phyloP scores from a whole-genome alignment of 2,329 filamentous ascomycete genomes.

The Scedosporium apiospermum region DNA sequence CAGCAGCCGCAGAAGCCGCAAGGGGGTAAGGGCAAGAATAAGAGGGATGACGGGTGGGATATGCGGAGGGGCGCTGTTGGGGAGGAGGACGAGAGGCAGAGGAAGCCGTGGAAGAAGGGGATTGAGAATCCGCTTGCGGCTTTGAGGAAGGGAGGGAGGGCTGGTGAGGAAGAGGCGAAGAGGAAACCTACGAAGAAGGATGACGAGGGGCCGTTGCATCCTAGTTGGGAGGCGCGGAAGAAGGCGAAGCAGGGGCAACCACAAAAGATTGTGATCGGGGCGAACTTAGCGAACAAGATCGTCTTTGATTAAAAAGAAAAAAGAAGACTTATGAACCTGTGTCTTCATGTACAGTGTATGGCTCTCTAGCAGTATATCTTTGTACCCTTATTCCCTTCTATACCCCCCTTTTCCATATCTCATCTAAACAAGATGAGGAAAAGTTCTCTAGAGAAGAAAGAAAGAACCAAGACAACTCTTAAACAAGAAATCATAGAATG shows the following conservation, averaged over 20 bases:
- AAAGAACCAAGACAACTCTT: background rate
- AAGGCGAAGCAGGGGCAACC: constrained; percentile 47
- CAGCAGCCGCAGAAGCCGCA: constrained; percentile 24
- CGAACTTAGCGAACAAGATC: constrained; percentile 31
- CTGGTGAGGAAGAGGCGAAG: constrained; percentile 27
- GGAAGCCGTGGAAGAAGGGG: constrained; percentile 45
- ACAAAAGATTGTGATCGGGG: constrained; percentile 41
- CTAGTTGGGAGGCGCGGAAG: constrained; percentile 56
- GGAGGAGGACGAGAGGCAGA: constrained; percentile 21
- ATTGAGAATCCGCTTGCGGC: constrained; percentile 25
- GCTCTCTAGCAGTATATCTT: background rate
- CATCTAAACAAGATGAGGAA: background rate
- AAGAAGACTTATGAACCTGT: background rate
- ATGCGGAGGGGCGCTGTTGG: constrained; percentile 44
- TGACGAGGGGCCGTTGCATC: constrained; percentile 48
- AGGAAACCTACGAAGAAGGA: constrained; percentile 27
- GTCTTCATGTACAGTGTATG: background rate
- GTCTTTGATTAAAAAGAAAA: constrained; percentile 34
- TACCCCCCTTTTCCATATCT: background rate
- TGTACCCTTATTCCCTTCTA: background rate
- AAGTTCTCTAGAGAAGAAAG: background rate
- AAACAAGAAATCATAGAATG: background rate
- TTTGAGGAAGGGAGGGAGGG: constrained; percentile 6
- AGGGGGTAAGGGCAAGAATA: constrained; percentile 17
- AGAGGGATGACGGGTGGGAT: constrained; percentile 47